These are phyloP conservation scores for Pseudonectria buxi DNA, from an alignment of 2,329 filamentous ascomycete genomes.

Conservation along the genomic window DNA sequence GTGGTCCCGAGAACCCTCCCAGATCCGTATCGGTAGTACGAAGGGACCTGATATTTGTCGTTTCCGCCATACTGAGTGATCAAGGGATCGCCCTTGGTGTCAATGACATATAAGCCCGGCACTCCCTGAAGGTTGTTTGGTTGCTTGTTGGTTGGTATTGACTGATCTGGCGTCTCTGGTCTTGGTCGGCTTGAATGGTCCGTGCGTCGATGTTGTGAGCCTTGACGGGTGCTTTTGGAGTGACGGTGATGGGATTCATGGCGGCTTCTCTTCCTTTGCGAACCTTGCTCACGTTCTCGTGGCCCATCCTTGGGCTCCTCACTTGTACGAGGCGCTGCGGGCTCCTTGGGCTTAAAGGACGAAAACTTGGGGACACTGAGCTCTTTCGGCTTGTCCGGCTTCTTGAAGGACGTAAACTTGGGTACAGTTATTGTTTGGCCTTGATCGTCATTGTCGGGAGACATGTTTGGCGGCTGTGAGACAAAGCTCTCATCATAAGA, in stretches of 20 bases:
- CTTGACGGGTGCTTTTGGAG: not conserved
- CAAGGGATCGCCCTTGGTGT: slow-evolving; percentile 69
- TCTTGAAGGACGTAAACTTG: slow-evolving; percentile 66
- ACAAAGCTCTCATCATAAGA: slow-evolving; percentile 7
- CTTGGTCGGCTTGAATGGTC: slow-evolving; percentile 1
- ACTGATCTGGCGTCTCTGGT: slow-evolving; percentile 6
- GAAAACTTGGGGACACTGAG: slow-evolving; percentile 56
- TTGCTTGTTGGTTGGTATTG: slow-evolving; percentile 1
- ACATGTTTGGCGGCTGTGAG: slow-evolving; percentile 2
- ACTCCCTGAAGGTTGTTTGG: slow-evolving; percentile 5
- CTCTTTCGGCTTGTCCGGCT: slow-evolving; percentile 19
- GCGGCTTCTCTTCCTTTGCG: slow-evolving; percentile 14
- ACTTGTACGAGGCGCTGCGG: slow-evolving; percentile 9
- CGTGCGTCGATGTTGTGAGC: slow-evolving; percentile 1
- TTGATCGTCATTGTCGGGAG: slow-evolving; percentile 12
- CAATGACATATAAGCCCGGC: slow-evolving; percentile 48
- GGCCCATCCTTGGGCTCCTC: slow-evolving; percentile 2
- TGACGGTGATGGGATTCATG: slow-evolving; percentile 9
- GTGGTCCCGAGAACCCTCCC: slow-evolving; percentile 65
- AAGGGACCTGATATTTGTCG: slow-evolving; percentile 64
- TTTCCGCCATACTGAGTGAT: slow-evolving; percentile 69
- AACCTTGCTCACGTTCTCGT: slow-evolving; percentile 15
- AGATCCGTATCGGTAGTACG: slow-evolving; percentile 61
- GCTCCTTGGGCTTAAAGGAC: slow-evolving; percentile 58
- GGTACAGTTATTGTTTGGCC: slow-evolving; percentile 39